Base-by-base conservation (phyloP, 192 early-diverging fungal genomes). In the Coemansia sp. region DNA sequence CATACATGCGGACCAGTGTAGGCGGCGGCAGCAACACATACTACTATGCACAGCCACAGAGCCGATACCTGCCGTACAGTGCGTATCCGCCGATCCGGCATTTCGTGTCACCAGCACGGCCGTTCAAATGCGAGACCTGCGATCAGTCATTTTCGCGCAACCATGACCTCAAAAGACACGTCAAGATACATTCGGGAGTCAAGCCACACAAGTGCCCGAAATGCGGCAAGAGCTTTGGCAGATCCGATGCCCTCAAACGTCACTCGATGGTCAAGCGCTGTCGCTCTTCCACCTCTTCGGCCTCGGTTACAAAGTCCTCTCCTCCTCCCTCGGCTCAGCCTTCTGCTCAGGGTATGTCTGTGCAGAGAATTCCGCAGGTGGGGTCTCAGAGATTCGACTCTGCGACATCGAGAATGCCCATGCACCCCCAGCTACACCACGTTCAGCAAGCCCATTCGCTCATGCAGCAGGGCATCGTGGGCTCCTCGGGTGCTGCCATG, bases 151-250 rank as follows among this genome's bases (percentile, higher is more conserved):
- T 92, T 67, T 89, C 85, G 33, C 84, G 90, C 48, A 87, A 90
- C 66, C 89, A 90, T 59, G 90, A 92, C 67, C 71, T 89, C 10
- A 90, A 91, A 61, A 78, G 91, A 3, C 91, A 93, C 62, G 85
- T 87, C 73, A 86, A 89, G 59, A 89, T 90, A 3, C 91, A 93
- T 63, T 86, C 86, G 62, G 87, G 90, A 11, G 76, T 86, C 47
- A 93, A 93, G 71, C 91, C 91, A n/a, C 88, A 88, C 71, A 86
- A 83, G 56, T 93, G 91, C 56, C 75, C 81, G 7, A 83, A 83
- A 16, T 93, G 91, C 68, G 89, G 88, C 18, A 90, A 90, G 64
- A 85, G 81, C 34, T 93, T 93, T 82, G 85, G 86, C 39, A 76
- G 90, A 59, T 86, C 88, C 41, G 90, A 91, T 77, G 90, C 89